Evolutionary conservation across 495 filamentous ascomycete genomes (phyloP).

Genomic region (Bacidia rubella): DNA sequence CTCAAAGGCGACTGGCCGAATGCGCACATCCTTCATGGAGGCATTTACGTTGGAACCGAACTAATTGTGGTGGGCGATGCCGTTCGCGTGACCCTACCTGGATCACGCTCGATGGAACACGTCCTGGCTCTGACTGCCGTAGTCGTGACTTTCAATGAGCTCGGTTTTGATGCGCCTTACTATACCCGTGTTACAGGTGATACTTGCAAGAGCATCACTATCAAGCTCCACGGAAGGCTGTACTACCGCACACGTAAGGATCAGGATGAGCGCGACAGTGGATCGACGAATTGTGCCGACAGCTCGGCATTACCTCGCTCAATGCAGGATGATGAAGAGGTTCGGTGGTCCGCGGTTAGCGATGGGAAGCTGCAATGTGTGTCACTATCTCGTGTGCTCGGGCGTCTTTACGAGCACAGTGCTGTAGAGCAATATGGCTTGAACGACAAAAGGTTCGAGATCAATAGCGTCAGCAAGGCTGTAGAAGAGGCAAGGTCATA

Average conservation of each 20-base stretch:
- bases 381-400: constrained; percentile 1
- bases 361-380: neutral
- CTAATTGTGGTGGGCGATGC: constrained; percentile 38
- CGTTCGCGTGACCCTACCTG: constrained; percentile 33
- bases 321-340: neutral
- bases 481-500: neutral
- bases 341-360: neutral
- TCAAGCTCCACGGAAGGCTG: neutral
- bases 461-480: neutral
- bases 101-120: neutral
- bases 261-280: neutral
- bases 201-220: neutral
- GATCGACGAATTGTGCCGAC: too few relatives aligned
- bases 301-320: neutral
- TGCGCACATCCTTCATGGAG: constrained; percentile 35
- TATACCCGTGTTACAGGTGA: neutral
- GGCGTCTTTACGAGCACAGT: constrained; percentile 7
- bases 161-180: constrained; percentile 12
- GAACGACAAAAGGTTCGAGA: neutral
- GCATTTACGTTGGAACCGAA: constrained; percentile 45
- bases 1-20: constrained; percentile 42
- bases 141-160: constrained; percentile 34
- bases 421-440: constrained; percentile 2
- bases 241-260: neutral
- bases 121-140: constrained; percentile 30